Base-by-base conservation (phyloP, 1,139 yeast species). In the Geotrichum phurueaensis region DNA sequence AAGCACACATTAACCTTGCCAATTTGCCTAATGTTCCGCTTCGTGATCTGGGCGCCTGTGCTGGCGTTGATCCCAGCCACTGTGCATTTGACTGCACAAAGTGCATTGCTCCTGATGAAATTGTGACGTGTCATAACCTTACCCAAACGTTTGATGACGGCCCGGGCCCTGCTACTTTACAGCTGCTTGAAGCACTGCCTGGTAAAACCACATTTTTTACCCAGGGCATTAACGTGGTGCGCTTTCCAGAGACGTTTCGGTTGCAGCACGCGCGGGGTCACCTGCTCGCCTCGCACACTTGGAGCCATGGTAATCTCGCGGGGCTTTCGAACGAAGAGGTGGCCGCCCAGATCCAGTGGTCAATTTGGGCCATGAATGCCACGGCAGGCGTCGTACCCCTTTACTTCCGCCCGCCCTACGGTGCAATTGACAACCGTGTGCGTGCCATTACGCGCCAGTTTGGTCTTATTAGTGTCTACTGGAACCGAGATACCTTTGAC, bases 281-380 rank as follows among this genome's bases (percentile, higher is more conserved):
- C 72, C 75, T 91, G 48, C 76, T 91, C 71, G 98, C 89, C 0
- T 82, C 92, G 0, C 98, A 92, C 72, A 90, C 97, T 0, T 92
- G 97, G 97, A 84, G 92, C 5, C 98, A 92, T 75, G 84, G 85
- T 62, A 89, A 86, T 68, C 79, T 92, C 63, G 97, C 98, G 0
- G 75, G 85, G 0, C 77, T 92, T 62, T 73, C 84, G 20, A 91
- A 91, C 71, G 95, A 89, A 72, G 82, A 89, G 64, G 83, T 92
- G 27, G 84, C 88, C 63, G 96, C 97, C 0, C 97, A 92, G 71
- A 76, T 92, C 54, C 86, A 92, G 74, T 92, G 98, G 98, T 87
- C 96, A 1, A 84, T 91, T 48, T 92, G 98, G 98, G 97, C 97
- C 4, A 89, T 91, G 95, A 91, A 92, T 75, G 97, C 97, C 2